Conservation (phyloP, 345 rosid genomes). For the Euphorbia lathyris region DNA sequence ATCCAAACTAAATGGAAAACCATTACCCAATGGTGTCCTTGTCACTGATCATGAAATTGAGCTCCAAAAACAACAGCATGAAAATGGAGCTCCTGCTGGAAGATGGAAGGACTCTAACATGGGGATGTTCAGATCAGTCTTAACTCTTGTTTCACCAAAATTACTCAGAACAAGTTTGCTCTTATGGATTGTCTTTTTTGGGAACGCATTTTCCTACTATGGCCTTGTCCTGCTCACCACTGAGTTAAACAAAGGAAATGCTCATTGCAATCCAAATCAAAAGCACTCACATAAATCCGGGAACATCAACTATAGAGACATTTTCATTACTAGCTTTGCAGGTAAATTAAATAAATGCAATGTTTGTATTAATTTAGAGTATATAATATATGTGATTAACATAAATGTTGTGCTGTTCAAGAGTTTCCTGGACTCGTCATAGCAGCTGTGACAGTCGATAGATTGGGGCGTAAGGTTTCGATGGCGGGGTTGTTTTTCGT, state of each 20-base stretch:
- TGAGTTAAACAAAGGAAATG: conserved; percentile 56
- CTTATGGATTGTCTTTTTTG: conserved; percentile 79
- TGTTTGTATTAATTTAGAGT: too few species aligned
- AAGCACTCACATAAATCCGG: conserved; percentile 26
- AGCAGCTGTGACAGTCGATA: conserved; percentile 76
- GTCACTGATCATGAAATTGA: conserved; percentile 54
- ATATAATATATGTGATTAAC: conserved; percentile 20
- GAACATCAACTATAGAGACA: conserved; percentile 58
- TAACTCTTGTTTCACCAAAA: conserved; percentile 63
- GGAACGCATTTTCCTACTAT: conserved; percentile 85
- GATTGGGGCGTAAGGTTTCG: conserved; percentile 72
- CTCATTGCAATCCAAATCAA: conserved; percentile 34
- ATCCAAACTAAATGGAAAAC: conserved; percentile 47
- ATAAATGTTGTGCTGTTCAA: conserved; percentile 24
- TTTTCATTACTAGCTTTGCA: conserved; percentile 80
- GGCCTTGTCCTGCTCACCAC: conserved; percentile 89
- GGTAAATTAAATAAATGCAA: conserved; percentile 43
- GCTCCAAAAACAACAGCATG: conserved; percentile 37
- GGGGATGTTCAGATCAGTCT: conserved; percentile 40
- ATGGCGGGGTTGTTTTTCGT: conserved; percentile 76
- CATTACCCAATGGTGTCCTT: conserved; percentile 67
- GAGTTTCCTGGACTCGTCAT: conserved; percentile 87
- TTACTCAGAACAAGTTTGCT: conserved; percentile 66
- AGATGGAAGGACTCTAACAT: conserved; percentile 37
- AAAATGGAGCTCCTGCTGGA: conserved; percentile 23